Percentiles rank a stretch among this genome's conserved stretches.
Conservation (phyloP, 31 red algal genomes). For the Asparagopsis taxiformis region DNA sequence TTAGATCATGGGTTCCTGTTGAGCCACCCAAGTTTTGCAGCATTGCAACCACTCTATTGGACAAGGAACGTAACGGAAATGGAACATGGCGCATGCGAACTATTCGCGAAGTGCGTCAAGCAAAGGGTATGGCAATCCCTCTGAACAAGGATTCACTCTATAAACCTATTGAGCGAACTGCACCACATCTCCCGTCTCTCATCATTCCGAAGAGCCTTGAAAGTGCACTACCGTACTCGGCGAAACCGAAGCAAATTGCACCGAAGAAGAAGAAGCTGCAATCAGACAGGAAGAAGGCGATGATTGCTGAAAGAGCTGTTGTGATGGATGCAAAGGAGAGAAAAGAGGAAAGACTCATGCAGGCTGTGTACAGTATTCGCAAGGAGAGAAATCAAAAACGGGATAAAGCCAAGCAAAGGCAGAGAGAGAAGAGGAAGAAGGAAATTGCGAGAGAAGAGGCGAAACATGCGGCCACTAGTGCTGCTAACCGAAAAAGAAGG, state of each 20-base stretch:
- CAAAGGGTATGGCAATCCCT: conserved; percentile 73
- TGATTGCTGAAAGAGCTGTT: conserved; percentile 68
- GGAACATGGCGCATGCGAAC: conserved; percentile 95
- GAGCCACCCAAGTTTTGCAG: conserved; percentile 76
- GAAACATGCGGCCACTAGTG: conserved; percentile 37
- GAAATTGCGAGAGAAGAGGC: conserved; percentile 51
- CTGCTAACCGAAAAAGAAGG: conserved; percentile 63
- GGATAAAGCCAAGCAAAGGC: conserved; percentile 51
- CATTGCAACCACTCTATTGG: conserved; percentile 73
- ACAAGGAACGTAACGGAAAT: conserved; percentile 37
- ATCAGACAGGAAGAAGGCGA: conserved; percentile 27
- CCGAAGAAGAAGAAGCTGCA: conserved; percentile 30
- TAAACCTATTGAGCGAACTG: conserved; percentile 53
- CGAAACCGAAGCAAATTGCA: conserved; percentile 86
- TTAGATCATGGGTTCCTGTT: conserved; percentile 96
- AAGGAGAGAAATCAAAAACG: conserved; percentile 70
- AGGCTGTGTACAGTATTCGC: conserved; percentile 85
- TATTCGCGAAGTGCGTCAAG: conserved; percentile 91
- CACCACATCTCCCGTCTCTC: conserved; percentile 75
- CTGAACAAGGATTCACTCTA: conserved; percentile 93
- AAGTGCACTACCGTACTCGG: conserved; percentile 90
- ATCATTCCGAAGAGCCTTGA: conserved; percentile 79
- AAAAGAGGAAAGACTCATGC: conserved; percentile 62
- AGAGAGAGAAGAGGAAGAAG: conserved; percentile 34
- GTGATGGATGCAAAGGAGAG: conserved; percentile 73